Evolutionary conservation across 116 monocot species (phyloP).

Genomic region (Zostera marina): DNA sequence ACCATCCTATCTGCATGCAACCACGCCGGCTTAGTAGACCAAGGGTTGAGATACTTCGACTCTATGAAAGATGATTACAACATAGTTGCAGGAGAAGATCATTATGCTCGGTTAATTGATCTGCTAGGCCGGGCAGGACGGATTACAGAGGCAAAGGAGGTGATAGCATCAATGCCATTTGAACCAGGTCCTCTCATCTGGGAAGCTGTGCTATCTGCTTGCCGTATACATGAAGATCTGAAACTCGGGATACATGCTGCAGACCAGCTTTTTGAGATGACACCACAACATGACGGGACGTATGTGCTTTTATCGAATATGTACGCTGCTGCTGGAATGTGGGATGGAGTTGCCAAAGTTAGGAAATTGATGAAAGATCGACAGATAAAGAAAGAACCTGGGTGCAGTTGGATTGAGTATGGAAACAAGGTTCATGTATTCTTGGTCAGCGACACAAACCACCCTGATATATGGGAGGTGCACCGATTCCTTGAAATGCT

Average conservation of each 20-base stretch:
- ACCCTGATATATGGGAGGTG: constrained; percentile 26
- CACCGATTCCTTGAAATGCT: constrained; percentile 33
- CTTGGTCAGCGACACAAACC: constrained; percentile 34
- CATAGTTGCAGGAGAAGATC: constrained; percentile 74
- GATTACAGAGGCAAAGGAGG: constrained; percentile 38
- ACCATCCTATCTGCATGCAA: constrained; percentile 76
- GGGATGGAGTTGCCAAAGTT: constrained; percentile 49
- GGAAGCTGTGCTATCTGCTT: constrained; percentile 72
- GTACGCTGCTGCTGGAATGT: constrained; percentile 38
- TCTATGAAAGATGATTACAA: constrained; percentile 63
- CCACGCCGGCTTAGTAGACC: constrained; percentile 75
- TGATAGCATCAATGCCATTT: constrained; percentile 62
- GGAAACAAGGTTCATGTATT: constrained; percentile 46
- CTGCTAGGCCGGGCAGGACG: constrained; percentile 61
- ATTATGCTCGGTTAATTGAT: constrained; percentile 77
- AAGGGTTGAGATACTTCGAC: constrained; percentile 66
- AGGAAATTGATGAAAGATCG: constrained; percentile 60
- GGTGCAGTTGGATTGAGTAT: constrained; percentile 68
- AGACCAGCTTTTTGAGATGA: constrained; percentile 53
- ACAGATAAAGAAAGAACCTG: constrained; percentile 65
- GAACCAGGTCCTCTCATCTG: constrained; percentile 58
- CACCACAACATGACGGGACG: constrained; percentile 46
- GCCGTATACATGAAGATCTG: constrained; percentile 48
- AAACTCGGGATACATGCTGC: constrained; percentile 60
- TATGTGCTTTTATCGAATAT: constrained; percentile 53